Percentiles rank a stretch among this genome's conserved stretches.
Evolutionary conservation across 2,329 filamentous ascomycete species (phyloP).

Genomic region (Cladosporium sp.): DNA sequence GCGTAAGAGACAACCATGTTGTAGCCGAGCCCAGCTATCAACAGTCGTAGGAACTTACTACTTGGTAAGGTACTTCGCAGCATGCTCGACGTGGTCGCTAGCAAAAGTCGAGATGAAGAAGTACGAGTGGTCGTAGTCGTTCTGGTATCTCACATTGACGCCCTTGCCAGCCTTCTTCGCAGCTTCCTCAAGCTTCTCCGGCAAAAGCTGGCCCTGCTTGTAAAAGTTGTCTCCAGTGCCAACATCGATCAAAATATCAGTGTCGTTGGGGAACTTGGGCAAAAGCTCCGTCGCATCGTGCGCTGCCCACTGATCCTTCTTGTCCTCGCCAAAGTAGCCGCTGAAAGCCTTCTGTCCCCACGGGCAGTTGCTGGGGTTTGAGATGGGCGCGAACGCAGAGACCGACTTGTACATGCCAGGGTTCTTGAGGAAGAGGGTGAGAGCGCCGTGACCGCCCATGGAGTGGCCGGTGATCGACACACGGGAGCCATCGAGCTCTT

Average conservation of each 20-base stretch:
- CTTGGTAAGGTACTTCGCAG: constrained; percentile 72
- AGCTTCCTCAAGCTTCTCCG: constrained; percentile 85
- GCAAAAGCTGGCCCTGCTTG: constrained; percentile 86
- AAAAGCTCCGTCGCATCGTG: constrained; percentile 93
- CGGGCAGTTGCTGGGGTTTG: constrained; percentile 80
- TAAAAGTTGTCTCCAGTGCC: constrained; percentile 97
- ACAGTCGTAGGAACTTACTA: constrained; percentile 5
- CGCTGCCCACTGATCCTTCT: constrained; percentile 76
- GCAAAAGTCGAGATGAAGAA: constrained; percentile 92
- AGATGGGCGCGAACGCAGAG: constrained; percentile 86
- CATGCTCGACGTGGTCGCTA: constrained; percentile 87
- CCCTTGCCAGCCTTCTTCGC: constrained; percentile 74
- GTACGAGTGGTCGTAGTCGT: constrained; percentile 95
- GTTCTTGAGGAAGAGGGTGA: constrained; percentile 90
- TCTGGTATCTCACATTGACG: constrained; percentile 79
- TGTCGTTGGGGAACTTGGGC: constrained; percentile 68
- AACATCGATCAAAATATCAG: constrained; percentile 86
- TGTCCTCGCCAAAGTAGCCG: constrained; percentile 80
- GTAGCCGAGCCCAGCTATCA: no score
- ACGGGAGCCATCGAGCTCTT: constrained; percentile 66
- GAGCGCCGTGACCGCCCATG: constrained; percentile 95
- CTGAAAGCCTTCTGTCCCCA: constrained; percentile 96
- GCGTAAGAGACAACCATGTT: not conserved
- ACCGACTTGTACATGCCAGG: constrained; percentile 87
- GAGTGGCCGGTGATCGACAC: constrained; percentile 91